phyloP scores from a whole-genome alignment of 345 rosid species.

The Gossypium australe region DNA sequence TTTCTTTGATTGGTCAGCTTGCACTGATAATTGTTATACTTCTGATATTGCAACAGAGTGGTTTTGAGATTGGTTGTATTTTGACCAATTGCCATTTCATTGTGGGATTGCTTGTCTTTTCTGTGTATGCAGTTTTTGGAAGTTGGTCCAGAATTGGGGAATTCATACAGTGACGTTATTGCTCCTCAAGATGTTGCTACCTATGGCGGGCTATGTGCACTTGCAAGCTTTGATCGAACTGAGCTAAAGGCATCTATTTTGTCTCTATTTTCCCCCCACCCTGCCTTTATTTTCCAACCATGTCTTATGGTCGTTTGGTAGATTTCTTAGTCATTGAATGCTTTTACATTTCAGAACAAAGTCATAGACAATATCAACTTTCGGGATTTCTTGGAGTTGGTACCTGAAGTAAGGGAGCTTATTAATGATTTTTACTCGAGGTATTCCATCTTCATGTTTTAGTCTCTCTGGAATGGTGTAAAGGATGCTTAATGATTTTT shows the following conservation, averaged over 20 bases:
- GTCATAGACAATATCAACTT: constrained; percentile 89
- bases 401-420: constrained; percentile 97
- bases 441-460: constrained; percentile 26
- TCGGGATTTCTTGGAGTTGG: constrained; percentile 92
- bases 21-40: not conserved
- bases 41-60: not conserved
- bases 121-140: constrained; percentile 72
- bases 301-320: not conserved
- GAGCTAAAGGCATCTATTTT: constrained; percentile 71
- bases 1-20: not conserved
- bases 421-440: constrained; percentile 94
- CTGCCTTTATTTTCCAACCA: constrained; percentile 1
- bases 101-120: not conserved
- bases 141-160: constrained; percentile 87
- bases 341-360: constrained; percentile 58
- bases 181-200: constrained; percentile 99
- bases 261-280: not conserved
- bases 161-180: constrained; percentile 78
- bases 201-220: constrained; percentile 97
- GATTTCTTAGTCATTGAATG: constrained; percentile 20
- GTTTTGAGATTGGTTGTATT: not conserved
- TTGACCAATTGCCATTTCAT: not conserved
- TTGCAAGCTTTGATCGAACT: constrained; percentile 93
- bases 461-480: not conserved
- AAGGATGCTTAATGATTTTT: not conserved